Evolutionary conservation across 78 protist species (phyloP).

Genomic region (Dictyostelium purpureum): DNA sequence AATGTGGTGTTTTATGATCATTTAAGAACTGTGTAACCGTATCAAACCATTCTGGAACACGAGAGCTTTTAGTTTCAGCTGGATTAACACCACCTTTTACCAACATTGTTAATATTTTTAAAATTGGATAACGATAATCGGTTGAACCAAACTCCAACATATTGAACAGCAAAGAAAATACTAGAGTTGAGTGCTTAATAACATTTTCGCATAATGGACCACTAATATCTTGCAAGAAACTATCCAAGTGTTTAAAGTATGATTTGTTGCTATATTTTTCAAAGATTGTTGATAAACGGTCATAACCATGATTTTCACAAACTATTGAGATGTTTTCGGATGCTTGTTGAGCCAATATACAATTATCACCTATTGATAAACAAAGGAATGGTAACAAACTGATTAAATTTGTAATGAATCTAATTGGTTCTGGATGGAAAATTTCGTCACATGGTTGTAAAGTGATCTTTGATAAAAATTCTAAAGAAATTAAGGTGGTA

Average conservation of each 20-base stretch:
- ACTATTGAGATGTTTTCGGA: constrained; percentile 14
- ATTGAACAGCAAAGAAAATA: constrained; percentile 48
- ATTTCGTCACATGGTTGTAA: constrained; percentile 77
- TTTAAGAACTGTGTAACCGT: constrained; percentile 47
- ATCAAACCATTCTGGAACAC: constrained; percentile 71
- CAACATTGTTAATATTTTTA: constrained; percentile 22
- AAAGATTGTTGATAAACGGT: constrained; percentile 28
- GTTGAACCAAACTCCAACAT: constrained; percentile 48
- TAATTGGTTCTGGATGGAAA: constrained; percentile 59
- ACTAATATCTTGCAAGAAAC: constrained; percentile 1
- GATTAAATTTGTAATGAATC: constrained; percentile 57
- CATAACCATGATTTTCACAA: constrained; percentile 26
- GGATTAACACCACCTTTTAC: constrained; percentile 73
- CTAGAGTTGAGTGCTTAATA: constrained; percentile 12
- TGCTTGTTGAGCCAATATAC: neutral
- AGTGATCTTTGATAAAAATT: constrained; percentile 26
- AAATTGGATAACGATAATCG: constrained; percentile 58
- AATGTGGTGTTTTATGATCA: constrained; percentile 64
- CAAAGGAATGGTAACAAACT: constrained; percentile 48
- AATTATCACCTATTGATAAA: constrained; percentile 25
- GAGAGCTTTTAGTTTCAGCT: constrained; percentile 36
- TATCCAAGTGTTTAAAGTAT: constrained; percentile 33
- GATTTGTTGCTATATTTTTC: constrained; percentile 10
- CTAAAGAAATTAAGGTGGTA: constrained; percentile 24
- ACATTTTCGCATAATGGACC: constrained; percentile 36